Evolutionary conservation across 208 protist species (phyloP).

Genomic region (Trypanosoma cruzi): DNA sequence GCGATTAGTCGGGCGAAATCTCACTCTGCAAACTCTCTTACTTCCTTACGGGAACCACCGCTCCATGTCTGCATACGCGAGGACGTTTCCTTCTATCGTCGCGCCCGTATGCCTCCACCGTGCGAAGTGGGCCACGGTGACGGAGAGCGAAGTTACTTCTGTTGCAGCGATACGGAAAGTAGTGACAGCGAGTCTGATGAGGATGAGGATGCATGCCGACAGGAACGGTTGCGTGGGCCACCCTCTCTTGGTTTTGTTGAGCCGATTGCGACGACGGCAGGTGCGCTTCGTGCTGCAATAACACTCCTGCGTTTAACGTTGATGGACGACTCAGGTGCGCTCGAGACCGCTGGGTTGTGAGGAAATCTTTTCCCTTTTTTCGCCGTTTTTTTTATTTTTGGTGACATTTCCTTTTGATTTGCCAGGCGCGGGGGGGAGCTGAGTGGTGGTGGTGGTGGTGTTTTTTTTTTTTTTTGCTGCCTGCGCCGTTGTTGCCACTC

Average conservation of each 20-base stretch:
- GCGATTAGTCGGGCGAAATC: conserved; percentile 15
- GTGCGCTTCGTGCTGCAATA: conserved; percentile 17
- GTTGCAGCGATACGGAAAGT: conserved; percentile 30
- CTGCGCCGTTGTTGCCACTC: not conserved
- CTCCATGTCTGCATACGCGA: conserved; percentile 41
- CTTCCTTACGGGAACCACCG: not conserved
- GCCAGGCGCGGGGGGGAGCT: too few relatives aligned
- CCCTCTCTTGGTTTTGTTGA: conserved; percentile 27
- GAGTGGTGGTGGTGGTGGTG: too few relatives aligned
- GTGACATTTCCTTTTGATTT: too few relatives aligned
- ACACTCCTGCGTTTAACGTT: conserved; percentile 24
- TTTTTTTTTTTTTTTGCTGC: conserved; percentile 12
- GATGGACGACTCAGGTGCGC: not conserved
- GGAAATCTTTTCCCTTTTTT: not conserved
- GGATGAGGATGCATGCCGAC: not conserved
- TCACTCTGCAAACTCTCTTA: not conserved
- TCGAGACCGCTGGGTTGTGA: conserved; percentile 4
- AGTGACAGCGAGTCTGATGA: conserved; percentile 7
- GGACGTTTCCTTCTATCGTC: conserved; percentile 17
- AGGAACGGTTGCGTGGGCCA: not conserved
- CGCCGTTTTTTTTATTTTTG: not conserved
- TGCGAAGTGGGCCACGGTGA: not conserved
- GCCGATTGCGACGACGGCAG: conserved; percentile 20
- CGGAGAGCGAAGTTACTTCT: conserved; percentile 17
- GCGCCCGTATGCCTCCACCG: not conserved